Base-by-base conservation (phyloP, 305 asterid genomes). In the Plantago coronopus region DNA sequence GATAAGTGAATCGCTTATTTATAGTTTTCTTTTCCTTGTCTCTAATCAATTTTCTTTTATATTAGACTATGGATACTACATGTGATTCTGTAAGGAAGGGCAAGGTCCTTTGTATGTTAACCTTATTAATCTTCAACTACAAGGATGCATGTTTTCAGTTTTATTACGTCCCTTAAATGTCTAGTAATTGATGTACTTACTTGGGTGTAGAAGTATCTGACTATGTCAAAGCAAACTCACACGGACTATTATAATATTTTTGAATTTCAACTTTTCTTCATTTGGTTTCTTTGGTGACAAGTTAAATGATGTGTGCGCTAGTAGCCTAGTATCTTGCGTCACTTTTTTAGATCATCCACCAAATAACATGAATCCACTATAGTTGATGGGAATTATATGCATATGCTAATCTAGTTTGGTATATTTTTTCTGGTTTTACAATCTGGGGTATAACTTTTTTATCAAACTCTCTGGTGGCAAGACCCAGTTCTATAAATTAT, bases 1-100 rank as follows among this genome's bases (percentile, higher is more conserved):
- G 62, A 76, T 75, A 66, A 59, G 65, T 59, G 48, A 66, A 45
- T 58, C 62, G 22, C 54, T 15, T 72, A 58, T 53, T 55, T 68
- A 48, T 16, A 48, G 20, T 40, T 29, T 56, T 54, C 63, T 67
- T 59, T 54, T 48, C 49, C 57, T 47, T 40, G 54, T 10, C 4
- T 10, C 13, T 7, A 3, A 25, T 29, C 37, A 7, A 5, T 12
- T 38, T 38, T 12, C 44, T 4, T 38, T 38, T 38, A 38, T 16
- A 12, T 38, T 38, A 15, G 11, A 38, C 44, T 38, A 38, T 59
- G 27, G 17, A 18, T 45, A 45, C 9, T 54, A 18, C 43, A n/a
- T 57, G 42, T 57, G 54, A 18, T 59, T 65, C 65, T 1, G 17
- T 44, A 7, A 57, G 37, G 65, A 51, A 46, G 57, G 44, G 3